Base-by-base conservation (phyloP, 805 yeast genomes). In the Yarrowia yakushimensis region DNA sequence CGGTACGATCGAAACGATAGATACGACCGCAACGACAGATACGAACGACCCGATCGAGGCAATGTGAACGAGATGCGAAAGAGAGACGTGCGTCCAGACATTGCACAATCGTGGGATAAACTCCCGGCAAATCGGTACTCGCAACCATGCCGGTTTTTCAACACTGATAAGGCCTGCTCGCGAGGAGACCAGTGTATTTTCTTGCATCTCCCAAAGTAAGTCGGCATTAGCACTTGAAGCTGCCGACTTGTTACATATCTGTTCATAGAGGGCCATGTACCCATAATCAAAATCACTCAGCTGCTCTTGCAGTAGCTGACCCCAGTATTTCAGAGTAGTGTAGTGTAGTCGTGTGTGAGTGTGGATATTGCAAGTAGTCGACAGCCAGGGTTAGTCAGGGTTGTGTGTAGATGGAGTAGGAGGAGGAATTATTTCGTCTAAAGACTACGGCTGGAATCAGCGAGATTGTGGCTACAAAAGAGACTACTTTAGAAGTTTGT, bases 161-260 rank as follows among this genome's bases (percentile, higher is more conserved):
- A 55, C 30, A 30, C 61, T 3, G 39, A 41, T 20, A 55, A 41
- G 28, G 37, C 61, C 7, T 55, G 61, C 17, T 55, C 61, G 7
- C 3, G 61, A 13, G 61, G 61, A 18, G 48, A 55, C 30, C 61
- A 55, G 61, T 55, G 61, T 18, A 55, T 55, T 20, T 55, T 55
- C 17, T 41, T 55, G 48, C 61, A 55, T 55, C 48, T 55, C n/a
- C 59, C 59, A 4, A 28, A 18, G 12, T 36, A 18, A 10, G 13
- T 18, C 6, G 13, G 20, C 37, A 4, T n/a, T n/a, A n/a, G 37
- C 37, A 6, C 12, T 1, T 9, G 12, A 9, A n/a, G 6, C 36
- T 33, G 36, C 17, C n/a, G n/a, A n/a, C n/a, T n/a, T n/a, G n/a
- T n/a, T n/a, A n/a, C n/a, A n/a, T n/a, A n/a, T n/a, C n/a, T n/a